These are phyloP conservation scores for Chaetomium cochliodes DNA, from an alignment of 495 filamentous ascomycete species.

Conservation along the genomic window DNA sequence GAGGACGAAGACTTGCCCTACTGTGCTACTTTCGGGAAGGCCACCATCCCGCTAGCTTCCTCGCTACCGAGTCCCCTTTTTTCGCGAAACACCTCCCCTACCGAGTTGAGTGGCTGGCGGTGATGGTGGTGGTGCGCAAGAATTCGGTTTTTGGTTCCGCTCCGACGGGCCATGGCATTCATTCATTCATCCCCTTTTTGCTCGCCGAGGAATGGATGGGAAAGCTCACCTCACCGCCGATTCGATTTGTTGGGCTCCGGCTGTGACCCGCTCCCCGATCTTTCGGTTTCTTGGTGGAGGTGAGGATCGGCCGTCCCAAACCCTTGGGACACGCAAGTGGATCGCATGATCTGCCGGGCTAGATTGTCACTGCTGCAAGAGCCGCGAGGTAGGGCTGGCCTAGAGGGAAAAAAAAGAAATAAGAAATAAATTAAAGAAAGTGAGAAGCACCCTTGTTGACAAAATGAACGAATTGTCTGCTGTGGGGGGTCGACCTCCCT, in stretches of 20 bases:
- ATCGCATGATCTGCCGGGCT: not conserved
- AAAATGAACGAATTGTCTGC: no score
- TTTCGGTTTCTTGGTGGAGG: not conserved
- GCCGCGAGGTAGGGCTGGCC: not conserved
- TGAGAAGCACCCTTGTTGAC: no score
- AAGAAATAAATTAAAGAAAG: no score
- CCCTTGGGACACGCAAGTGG: not conserved
- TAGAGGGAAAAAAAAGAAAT: no score
- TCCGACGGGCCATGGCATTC: not conserved
- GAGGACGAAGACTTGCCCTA: no score
- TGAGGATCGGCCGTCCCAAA: constrained; percentile 1
- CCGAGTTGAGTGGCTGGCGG: not conserved
- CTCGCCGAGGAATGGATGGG: not conserved
- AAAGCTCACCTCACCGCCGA: not conserved
- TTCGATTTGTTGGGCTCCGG: not conserved
- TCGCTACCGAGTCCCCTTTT: not conserved
- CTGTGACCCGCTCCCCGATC: not conserved
- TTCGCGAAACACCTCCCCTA: no score
- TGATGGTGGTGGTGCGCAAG: constrained; percentile 3
- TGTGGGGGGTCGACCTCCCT: no score
- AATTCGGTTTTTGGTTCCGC: not conserved
- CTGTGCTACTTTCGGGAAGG: no score
- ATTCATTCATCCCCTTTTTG: not conserved
- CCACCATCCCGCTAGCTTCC: not conserved
- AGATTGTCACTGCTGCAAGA: not conserved